Evolutionary conservation across 2,329 filamentous ascomycete genomes (phyloP).

Genomic region (Byssochlamys sp.): DNA sequence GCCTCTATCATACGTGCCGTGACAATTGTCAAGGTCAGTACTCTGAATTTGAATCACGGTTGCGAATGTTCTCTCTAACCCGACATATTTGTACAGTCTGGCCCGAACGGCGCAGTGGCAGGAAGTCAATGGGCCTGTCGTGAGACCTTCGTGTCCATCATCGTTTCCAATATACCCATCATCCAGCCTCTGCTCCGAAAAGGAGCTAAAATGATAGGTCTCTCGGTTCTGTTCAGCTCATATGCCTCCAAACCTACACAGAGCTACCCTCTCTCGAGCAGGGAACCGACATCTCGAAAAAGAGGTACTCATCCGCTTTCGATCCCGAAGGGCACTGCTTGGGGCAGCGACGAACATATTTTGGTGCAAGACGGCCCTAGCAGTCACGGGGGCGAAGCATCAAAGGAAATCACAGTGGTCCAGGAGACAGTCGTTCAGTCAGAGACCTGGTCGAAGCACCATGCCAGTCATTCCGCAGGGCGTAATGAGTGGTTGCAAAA

Average conservation of each 20-base stretch:
- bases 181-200: conserved; percentile 25
- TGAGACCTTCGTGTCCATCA: conserved; percentile 34
- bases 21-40: conserved; percentile 33
- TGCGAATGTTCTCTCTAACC: neutral
- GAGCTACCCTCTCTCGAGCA: conserved; percentile 14
- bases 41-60: neutral
- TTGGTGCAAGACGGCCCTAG: conserved; percentile 5
- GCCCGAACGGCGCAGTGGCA: conserved; percentile 23
- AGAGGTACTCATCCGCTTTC: conserved; percentile 3
- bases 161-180: conserved; percentile 33
- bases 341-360: conserved; percentile 23
- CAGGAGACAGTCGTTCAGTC: neutral
- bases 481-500: conserved; percentile 1
- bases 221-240: conserved; percentile 18
- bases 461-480: neutral
- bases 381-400: neutral
- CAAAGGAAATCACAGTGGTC: neutral
- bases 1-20: conserved; percentile 44
- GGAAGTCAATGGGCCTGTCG: conserved; percentile 35
- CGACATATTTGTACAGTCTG: conserved; percentile 11
- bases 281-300: conserved; percentile 4
- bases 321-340: conserved; percentile 10
- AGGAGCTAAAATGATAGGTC: conserved; percentile 15
- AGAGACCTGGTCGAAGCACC: neutral
- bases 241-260: conserved; percentile 9